A percentile compares a stretch with the other conserved stretches of the same genome.
phyloP scores from a whole-genome alignment of 352 stramenopile genomes.

The Nothophytophthora sp. region DNA sequence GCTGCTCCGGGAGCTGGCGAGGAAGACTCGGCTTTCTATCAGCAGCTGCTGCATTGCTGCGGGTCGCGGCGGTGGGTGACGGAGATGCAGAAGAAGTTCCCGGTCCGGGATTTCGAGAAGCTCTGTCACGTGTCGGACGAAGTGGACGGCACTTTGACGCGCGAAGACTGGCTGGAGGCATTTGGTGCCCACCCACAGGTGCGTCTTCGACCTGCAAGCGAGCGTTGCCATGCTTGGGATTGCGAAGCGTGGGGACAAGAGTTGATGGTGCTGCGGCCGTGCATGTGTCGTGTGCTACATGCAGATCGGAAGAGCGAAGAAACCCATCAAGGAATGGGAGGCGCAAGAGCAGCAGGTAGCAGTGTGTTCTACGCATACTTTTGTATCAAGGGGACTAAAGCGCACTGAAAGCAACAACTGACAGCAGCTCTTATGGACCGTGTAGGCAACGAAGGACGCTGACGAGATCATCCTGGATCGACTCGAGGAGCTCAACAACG shows the following conservation, averaged over 20 bases:
- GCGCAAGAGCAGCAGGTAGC: constrained; percentile 71
- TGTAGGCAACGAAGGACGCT: constrained; percentile 56
- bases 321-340: constrained; percentile 71
- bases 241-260: no score
- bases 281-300: not conserved
- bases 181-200: constrained; percentile 70
- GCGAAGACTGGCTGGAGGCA: constrained; percentile 68
- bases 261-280: no score
- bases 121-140: constrained; percentile 45
- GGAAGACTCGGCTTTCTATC: constrained; percentile 26
- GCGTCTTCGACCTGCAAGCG: no score
- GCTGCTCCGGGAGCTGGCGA: constrained; percentile 15
- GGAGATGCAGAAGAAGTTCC: constrained; percentile 40
- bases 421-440: no score
- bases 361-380: no score
- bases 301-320: constrained; percentile 70
- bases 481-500: constrained; percentile 64
- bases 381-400: no score
- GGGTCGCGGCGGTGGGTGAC: constrained; percentile 53
- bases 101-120: constrained; percentile 36
- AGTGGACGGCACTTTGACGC: constrained; percentile 38
- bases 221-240: no score
- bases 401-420: no score
- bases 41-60: constrained; percentile 64
- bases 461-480: constrained; percentile 50